Percentiles rank a stretch among this genome's conserved stretches.
phyloP scores from a whole-genome alignment of 495 filamentous ascomycete species.

The Aspergillus biplanus region DNA sequence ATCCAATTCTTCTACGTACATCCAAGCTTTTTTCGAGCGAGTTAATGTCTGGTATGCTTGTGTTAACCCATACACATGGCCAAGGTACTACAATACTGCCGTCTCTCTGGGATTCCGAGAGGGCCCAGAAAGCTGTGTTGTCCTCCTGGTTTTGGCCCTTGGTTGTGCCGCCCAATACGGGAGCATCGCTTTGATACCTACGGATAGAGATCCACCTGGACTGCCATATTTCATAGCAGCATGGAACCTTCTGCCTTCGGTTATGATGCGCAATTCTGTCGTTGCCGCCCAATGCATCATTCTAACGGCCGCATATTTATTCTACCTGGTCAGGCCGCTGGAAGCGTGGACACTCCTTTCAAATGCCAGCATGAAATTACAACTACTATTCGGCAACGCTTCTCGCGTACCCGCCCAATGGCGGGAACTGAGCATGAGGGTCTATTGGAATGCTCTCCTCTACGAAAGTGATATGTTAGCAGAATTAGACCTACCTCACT shows the following conservation, averaged over 20 bases:
- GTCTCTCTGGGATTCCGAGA: conserved; percentile 72
- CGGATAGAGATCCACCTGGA: conserved; percentile 74
- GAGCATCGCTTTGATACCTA: conserved; percentile 72
- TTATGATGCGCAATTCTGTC: conserved; percentile 79
- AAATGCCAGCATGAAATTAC: conserved; percentile 78
- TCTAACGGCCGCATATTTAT: conserved; percentile 76
- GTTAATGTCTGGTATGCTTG: conserved; percentile 87
- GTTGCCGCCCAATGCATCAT: conserved; percentile 78
- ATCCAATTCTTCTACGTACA: conserved; percentile 73
- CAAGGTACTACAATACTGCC: conserved; percentile 72
- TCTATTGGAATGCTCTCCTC: conserved; percentile 83
- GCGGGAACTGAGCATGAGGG: conserved; percentile 71
- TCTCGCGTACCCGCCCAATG: conserved; percentile 68
- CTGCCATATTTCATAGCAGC: conserved; percentile 79
- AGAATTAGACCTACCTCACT: conserved; percentile 80
- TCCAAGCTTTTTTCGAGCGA: conserved; percentile 75
- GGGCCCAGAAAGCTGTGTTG: conserved; percentile 80
- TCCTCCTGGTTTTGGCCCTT: conserved; percentile 77
- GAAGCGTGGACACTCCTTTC: conserved; percentile 83
- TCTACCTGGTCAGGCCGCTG: conserved; percentile 78
- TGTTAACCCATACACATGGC: conserved; percentile 82
- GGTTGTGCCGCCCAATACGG: conserved; percentile 71
- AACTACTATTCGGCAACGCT: conserved; percentile 72
- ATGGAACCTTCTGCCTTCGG: conserved; percentile 73
- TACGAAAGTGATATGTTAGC: conserved; percentile 82